A percentile compares a stretch with the other conserved stretches of the same genome.
phyloP scores from a whole-genome alignment of 352 stramenopile species.

The Phytopythium kandeliae region DNA sequence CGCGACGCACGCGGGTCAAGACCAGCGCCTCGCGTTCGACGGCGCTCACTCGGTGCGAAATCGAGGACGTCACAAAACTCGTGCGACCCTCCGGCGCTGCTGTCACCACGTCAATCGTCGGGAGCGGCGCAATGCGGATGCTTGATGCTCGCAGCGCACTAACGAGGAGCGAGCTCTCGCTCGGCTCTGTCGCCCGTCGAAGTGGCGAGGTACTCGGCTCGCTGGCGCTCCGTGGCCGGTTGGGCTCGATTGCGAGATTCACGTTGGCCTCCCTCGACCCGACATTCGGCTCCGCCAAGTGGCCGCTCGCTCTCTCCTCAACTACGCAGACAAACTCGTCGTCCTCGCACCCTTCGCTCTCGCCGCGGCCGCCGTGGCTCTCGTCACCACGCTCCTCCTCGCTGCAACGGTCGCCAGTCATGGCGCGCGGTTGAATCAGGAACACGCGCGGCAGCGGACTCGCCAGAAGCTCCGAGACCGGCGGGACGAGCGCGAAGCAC shows the following conservation, averaged over 20 bases:
- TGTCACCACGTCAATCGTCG: not conserved
- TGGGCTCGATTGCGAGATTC: not conserved
- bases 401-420: not conserved
- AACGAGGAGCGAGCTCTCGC: not conserved
- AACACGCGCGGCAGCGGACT: constrained; percentile 14
- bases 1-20: not conserved
- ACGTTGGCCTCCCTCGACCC: not conserved
- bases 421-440: constrained; percentile 28
- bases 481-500: constrained; percentile 22
- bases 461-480: constrained; percentile 14
- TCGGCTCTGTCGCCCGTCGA: not conserved
- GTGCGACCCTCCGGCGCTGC: constrained; percentile 1
- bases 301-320: not conserved
- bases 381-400: not conserved
- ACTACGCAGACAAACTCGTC: not conserved
- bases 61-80: constrained; percentile 1
- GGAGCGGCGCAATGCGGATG: not conserved
- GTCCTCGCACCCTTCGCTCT: not conserved
- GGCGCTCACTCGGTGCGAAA: not conserved
- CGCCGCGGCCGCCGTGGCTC: not conserved
- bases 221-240: not conserved
- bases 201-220: not conserved
- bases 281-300: not conserved
- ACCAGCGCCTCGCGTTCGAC: constrained; percentile 1
- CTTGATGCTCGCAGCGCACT: not conserved